Evolutionary conservation across 176 grass and related monocot species (phyloP).

Genomic region (Saccharum officinarum): DNA sequence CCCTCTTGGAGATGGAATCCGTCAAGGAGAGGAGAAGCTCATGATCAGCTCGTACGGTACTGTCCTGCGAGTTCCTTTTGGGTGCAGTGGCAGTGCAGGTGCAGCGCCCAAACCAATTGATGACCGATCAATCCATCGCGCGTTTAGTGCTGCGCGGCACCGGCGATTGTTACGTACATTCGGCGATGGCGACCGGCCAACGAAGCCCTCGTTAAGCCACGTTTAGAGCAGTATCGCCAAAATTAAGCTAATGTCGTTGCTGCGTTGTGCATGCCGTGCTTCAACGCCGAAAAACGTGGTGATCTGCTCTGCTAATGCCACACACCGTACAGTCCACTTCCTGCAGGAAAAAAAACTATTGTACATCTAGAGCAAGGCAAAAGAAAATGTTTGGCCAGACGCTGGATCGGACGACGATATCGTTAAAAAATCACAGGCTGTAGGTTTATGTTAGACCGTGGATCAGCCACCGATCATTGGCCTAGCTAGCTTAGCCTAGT

Average conservation of each 20-base stretch:
- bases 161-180: neutral
- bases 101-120: neutral
- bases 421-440: neutral
- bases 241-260: neutral
- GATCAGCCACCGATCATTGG: neutral
- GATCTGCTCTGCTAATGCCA: neutral
- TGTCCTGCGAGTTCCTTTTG: no score
- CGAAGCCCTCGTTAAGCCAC: neutral
- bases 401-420: neutral
- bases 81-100: neutral
- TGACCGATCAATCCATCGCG: neutral
- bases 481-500: neutral
- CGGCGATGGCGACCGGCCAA: constrained; percentile 32
- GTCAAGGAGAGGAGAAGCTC: no score
- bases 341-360: neutral
- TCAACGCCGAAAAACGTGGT: constrained; percentile 1
- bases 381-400: neutral
- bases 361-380: neutral
- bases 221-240: neutral
- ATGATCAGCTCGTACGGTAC: no score
- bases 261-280: neutral
- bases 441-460: neutral
- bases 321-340: neutral
- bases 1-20: neutral
- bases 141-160: constrained; percentile 9